phyloP scores from a whole-genome alignment of 257 asterid genomes.

The Knoxia roxburghii region DNA sequence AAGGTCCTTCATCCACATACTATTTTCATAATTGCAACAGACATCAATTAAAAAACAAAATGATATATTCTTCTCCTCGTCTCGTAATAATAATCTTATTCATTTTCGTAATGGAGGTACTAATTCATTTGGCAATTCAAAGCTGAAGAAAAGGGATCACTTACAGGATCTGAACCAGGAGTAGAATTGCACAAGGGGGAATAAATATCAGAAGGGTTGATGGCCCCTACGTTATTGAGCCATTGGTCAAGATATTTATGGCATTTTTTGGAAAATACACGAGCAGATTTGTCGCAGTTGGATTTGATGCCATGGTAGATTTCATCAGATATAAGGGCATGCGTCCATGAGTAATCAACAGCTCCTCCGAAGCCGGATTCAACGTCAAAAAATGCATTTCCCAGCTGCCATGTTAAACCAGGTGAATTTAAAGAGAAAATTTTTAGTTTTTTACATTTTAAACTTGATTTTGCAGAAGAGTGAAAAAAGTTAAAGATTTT shows the following conservation, averaged over 20 bases:
- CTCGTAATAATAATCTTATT: too few species aligned
- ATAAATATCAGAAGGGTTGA: constrained; percentile 37
- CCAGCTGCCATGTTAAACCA: too few species aligned
- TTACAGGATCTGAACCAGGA: constrained; percentile 5
- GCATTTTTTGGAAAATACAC: constrained; percentile 12
- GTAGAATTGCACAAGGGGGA: constrained; percentile 36
- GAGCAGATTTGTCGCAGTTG: constrained; percentile 36
- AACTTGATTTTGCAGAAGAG: too few species aligned
- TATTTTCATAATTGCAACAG: too few species aligned
- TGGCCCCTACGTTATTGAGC: constrained; percentile 7
- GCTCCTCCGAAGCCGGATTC: constrained; percentile 43
- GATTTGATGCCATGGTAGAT: constrained; percentile 30
- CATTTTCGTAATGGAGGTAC: too few species aligned
- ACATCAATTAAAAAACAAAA: too few species aligned
- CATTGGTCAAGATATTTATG: constrained; percentile 8
- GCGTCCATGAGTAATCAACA: constrained; percentile 45
- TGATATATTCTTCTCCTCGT: too few species aligned
- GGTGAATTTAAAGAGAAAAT: too few species aligned
- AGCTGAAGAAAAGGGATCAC: not conserved
- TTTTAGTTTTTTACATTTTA: too few species aligned
- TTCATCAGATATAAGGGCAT: constrained; percentile 57
- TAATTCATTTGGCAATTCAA: not conserved
- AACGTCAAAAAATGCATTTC: too few species aligned
- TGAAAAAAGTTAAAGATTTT: too few species aligned
- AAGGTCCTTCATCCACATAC: constrained; percentile 25